Percentiles rank a stretch among this genome's conserved stretches.
Evolutionary conservation across 495 filamentous ascomycete genomes (phyloP).

Genomic region (Daldinia caldariorum): DNA sequence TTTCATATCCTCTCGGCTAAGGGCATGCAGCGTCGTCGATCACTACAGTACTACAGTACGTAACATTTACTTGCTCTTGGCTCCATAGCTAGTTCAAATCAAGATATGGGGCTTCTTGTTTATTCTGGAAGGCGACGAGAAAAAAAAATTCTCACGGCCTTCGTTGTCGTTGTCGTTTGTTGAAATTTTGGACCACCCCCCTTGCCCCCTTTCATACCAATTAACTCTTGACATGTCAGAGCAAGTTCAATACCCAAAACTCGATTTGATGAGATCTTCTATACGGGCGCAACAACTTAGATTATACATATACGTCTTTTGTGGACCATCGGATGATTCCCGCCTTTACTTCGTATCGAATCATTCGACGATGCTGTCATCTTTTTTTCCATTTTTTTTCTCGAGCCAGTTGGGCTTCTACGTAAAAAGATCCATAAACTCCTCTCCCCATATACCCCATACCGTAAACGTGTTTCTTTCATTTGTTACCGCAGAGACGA

Average conservation of each 20-base stretch:
- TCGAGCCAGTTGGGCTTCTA: conserved; percentile 1
- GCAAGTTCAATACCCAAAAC: not conserved
- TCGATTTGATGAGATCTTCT: not conserved
- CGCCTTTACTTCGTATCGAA: not conserved
- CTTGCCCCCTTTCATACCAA: not conserved
- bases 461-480: not conserved
- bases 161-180: not conserved
- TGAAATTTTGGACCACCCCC: not conserved
- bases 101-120: not conserved
- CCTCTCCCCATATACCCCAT: not conserved
- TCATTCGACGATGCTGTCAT: conserved; percentile 14
- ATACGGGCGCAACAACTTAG: not conserved
- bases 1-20: conserved; percentile 13
- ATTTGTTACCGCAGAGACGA: not conserved
- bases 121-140: not conserved
- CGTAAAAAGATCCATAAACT: conserved; percentile 1
- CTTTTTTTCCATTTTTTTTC: too few relatives aligned
- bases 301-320: not conserved
- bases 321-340: conserved; percentile 25
- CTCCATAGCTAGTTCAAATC: not conserved
- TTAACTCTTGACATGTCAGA: conserved; percentile 5
- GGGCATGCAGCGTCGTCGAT: conserved; percentile 9
- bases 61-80: not conserved
- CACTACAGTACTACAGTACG: conserved; percentile 5
- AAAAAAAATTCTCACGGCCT: not conserved